phyloP scores from a whole-genome alignment of 495 filamentous ascomycete genomes.

The Penicillium ucsense region DNA sequence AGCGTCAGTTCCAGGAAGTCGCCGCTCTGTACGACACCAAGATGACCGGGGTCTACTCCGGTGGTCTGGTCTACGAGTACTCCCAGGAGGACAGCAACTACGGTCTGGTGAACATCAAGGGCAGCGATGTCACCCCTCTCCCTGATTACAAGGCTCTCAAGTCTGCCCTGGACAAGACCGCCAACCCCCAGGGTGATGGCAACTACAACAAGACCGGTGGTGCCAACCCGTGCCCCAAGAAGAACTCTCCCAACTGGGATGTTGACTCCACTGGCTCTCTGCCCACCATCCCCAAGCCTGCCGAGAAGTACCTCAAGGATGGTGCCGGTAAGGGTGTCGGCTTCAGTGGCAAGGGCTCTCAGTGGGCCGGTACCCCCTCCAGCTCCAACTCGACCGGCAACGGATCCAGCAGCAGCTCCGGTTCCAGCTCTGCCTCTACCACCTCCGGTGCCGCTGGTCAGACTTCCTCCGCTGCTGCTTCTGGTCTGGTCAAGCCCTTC shows the following conservation, averaged over 20 bases:
- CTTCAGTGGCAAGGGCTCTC: constrained; percentile 61
- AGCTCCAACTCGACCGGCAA: constrained; percentile 6
- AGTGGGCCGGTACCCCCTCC: constrained; percentile 54
- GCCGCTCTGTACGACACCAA: constrained; percentile 65
- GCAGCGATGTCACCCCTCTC: constrained; percentile 42
- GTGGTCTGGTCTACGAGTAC: constrained; percentile 95
- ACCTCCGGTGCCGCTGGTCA: neutral
- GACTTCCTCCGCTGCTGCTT: constrained; percentile 35
- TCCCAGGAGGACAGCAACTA: constrained; percentile 64
- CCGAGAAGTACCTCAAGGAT: constrained; percentile 56
- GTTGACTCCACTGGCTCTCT: constrained; percentile 51
- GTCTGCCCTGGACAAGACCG: constrained; percentile 50
- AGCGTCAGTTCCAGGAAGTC: constrained; percentile 75
- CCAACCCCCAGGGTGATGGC: constrained; percentile 63
- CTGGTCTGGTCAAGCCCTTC: constrained; percentile 27
- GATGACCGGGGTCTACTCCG: constrained; percentile 91
- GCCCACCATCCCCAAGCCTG: constrained; percentile 64
- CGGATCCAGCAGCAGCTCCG: constrained; percentile 25
- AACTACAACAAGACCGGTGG: constrained; percentile 61
- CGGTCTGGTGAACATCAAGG: constrained; percentile 66
- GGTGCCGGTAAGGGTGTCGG: constrained; percentile 68
- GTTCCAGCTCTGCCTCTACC: constrained; percentile 40
- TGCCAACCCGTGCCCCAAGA: constrained; percentile 57
- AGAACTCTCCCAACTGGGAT: constrained; percentile 59
- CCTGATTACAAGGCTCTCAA: constrained; percentile 62